Evolutionary conservation across 441 rosid species (phyloP).

Genomic region (Jatropha multifida): DNA sequence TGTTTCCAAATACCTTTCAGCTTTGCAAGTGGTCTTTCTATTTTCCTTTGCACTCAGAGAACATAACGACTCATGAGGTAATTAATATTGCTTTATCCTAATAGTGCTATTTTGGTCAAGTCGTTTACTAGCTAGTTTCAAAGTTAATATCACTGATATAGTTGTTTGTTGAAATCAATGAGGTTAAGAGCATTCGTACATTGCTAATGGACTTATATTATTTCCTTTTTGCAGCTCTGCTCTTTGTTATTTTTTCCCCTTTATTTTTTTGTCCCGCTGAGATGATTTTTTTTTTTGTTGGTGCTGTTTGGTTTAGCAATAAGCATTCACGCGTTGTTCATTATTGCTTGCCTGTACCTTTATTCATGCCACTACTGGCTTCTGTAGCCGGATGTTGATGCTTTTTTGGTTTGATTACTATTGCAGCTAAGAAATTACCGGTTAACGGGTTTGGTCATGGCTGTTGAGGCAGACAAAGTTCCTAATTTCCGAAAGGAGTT

Average conservation of each 20-base stretch:
- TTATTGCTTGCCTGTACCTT: not conserved
- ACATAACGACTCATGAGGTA: constrained; percentile 62
- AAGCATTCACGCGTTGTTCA: not conserved
- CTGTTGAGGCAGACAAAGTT: constrained; percentile 52
- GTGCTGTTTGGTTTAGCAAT: not conserved
- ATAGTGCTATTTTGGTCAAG: not conserved
- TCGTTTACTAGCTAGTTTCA: not conserved
- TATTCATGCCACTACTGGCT: not conserved
- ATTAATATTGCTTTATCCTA: constrained; percentile 22
- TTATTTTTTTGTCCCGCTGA: too few species aligned
- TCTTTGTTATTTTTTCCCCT: not conserved
- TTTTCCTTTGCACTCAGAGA: constrained; percentile 54
- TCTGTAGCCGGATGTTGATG: not conserved
- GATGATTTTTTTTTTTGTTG: not conserved
- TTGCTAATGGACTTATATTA: not conserved
- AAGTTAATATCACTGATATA: not conserved
- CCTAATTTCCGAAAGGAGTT: constrained; percentile 53
- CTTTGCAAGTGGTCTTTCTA: constrained; percentile 75
- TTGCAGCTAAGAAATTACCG: constrained; percentile 68
- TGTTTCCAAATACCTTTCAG: constrained; percentile 45
- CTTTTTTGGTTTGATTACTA: not conserved
- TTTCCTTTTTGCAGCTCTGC: not conserved
- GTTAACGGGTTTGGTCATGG: constrained; percentile 71
- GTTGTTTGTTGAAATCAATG: not conserved
- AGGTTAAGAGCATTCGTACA: not conserved